Conservation (phyloP, 352 stramenopile genomes). For the Globisporangium yorkense region DNA sequence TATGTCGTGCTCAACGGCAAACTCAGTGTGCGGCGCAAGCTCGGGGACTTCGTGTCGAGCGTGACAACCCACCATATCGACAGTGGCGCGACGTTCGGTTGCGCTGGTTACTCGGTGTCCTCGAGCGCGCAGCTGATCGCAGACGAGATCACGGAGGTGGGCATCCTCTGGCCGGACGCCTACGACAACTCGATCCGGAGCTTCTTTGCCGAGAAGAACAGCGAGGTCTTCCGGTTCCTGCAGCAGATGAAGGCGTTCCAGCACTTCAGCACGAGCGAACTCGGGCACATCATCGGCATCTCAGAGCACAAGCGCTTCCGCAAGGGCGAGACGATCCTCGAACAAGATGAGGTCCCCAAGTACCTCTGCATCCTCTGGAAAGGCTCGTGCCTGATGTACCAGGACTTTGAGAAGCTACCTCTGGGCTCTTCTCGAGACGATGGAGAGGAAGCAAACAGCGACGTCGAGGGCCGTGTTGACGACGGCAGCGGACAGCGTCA, state of each 20-base stretch:
- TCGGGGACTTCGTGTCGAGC: conserved; percentile 50
- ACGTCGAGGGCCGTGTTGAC: conserved; percentile 7
- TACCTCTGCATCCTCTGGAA: conserved; percentile 57
- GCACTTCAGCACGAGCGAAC: conserved; percentile 49
- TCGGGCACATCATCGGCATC: conserved; percentile 69
- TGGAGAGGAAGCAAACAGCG: conserved; percentile 4
- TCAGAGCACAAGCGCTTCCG: conserved; percentile 63
- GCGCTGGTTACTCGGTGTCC: conserved; percentile 42
- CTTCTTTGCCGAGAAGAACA: conserved; percentile 58
- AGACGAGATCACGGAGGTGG: conserved; percentile 60
- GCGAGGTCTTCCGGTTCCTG: conserved; percentile 60
- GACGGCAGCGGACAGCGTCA: not conserved
- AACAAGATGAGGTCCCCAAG: conserved; percentile 52
- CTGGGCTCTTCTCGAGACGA: conserved; percentile 15
- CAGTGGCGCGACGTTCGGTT: conserved; percentile 49
- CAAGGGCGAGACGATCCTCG: conserved; percentile 56
- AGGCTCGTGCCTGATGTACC: conserved; percentile 54
- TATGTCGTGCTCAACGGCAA: conserved; percentile 55
- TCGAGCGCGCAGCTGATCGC: conserved; percentile 46
- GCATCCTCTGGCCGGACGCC: conserved; percentile 52
- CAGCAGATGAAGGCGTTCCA: conserved; percentile 61
- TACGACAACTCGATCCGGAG: conserved; percentile 48
- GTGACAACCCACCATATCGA: conserved; percentile 69
- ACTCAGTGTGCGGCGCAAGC: conserved; percentile 49
- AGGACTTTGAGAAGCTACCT: conserved; percentile 54